Evolutionary conservation across 495 filamentous ascomycete genomes (phyloP), one percentile per base, ranked within the genome.

Genomic region (Bathelium albidoporum): DNA sequence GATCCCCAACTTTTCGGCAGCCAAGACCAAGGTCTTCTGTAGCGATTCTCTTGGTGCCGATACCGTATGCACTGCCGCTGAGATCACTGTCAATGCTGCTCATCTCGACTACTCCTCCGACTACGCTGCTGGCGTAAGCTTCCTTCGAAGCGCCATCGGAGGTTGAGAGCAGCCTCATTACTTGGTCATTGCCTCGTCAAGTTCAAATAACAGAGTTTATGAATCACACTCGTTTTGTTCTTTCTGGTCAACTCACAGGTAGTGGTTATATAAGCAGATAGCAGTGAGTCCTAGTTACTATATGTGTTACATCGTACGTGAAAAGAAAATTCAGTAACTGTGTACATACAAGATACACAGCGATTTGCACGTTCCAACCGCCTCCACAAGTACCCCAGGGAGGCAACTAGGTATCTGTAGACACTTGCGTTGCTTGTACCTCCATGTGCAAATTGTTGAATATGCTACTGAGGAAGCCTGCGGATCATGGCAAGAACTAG

Each of bases 1-100:
- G 18, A 67, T 67, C 59, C 65, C 65, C 22, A 59, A 67, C 65
- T 67, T 59, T 59, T 59, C 65, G 9, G 26, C 29, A 59, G 63
- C 43, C 20, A 61, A 65, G 18, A 59, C 41, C 24, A 26, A 41
- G 20, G 58, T 58, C 55, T 61, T 62, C 53, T 66, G 65, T 52
- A 41, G 22, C 16, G 28, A 53, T 18, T 49, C 29, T 59, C 60
- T 61, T 45, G 60, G 26, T 61, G 34, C 22, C 34, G 65, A 66
- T 41, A 41, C 52, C 39, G 65, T 66, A 22, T 66, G 65, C 39
- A 62, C 34, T 53, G 65, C 61, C 43, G 39, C 41, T 39, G 53
- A 63, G 63, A 32, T 60, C 36, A 20, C 10, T 49, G 63, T 65
- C 39, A 65, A 58, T 28, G 63, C 63, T 32, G 63, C 32, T 31